phyloP scores from a whole-genome alignment of 805 yeast species.

The Vanderwaltozyma yarrowii region DNA sequence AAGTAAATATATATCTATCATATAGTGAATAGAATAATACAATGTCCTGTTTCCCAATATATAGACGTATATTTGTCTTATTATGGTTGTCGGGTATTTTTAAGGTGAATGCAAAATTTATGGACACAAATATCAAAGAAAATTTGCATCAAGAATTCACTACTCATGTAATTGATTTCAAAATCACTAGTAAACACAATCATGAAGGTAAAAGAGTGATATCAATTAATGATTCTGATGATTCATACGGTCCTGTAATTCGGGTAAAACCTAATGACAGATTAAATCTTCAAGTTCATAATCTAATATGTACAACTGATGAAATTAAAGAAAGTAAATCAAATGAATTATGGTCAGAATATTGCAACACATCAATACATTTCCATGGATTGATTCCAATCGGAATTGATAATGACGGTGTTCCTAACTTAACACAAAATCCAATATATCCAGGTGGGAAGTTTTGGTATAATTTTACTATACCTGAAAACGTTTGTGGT shows the following conservation, averaged over 20 bases:
- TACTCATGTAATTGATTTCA: slow-evolving; percentile 8
- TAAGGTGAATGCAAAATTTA: no score
- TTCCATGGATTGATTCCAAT: slow-evolving; percentile 44
- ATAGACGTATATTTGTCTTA: no score
- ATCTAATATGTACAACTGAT: slow-evolving; percentile 12
- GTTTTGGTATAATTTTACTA: slow-evolving; percentile 37
- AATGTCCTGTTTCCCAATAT: no score
- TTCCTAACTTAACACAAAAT: slow-evolving; percentile 46
- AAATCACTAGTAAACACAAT: slow-evolving; percentile 8
- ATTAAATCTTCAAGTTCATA: slow-evolving; percentile 13
- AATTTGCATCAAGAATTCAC: no score
- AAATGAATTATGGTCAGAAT: slow-evolving; percentile 9
- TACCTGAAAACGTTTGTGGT: slow-evolving; percentile 37
- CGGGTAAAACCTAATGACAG: slow-evolving; percentile 16
- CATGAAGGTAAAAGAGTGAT: slow-evolving; percentile 12
- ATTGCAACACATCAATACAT: slow-evolving; percentile 34
- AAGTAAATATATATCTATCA: no score
- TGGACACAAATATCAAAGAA: no score
- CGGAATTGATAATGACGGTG: slow-evolving; percentile 36
- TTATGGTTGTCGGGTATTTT: no score
- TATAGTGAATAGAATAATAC: no score
- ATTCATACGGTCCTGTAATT: slow-evolving; percentile 19
- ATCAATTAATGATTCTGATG: slow-evolving; percentile 13
- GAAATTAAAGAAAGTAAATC: slow-evolving; percentile 20
- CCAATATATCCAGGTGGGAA: slow-evolving; percentile 59